Conservation (phyloP, 2,329 filamentous ascomycete genomes). For the Aspergillus hortae region DNA sequence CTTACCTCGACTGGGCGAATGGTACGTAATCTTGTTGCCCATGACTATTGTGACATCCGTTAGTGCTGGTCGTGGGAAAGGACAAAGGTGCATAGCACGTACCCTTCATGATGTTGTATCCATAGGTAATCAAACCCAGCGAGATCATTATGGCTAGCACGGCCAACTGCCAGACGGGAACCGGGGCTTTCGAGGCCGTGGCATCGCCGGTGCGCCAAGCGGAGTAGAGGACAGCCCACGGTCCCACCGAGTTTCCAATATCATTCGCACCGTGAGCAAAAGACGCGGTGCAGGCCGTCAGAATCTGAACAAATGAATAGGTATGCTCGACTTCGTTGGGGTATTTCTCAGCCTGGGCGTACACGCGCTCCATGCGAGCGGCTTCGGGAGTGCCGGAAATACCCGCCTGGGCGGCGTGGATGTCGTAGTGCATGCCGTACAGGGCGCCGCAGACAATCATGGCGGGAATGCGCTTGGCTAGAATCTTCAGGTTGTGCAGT, state of each 20-base stretch:
- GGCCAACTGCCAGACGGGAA: constrained; percentile 73
- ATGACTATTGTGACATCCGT: constrained; percentile 53
- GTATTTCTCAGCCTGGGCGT: constrained; percentile 62
- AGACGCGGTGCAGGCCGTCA: constrained; percentile 51
- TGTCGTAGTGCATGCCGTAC: constrained; percentile 79
- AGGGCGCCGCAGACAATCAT: constrained; percentile 60
- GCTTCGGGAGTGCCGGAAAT: constrained; percentile 70
- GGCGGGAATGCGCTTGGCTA: constrained; percentile 66
- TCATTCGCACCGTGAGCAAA: constrained; percentile 71
- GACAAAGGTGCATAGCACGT: constrained; percentile 21
- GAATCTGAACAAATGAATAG: constrained; percentile 53
- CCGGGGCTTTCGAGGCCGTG: constrained; percentile 59
- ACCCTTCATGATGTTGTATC: constrained; percentile 83
- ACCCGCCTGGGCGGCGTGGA: constrained; percentile 71
- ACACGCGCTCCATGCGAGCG: constrained; percentile 65
- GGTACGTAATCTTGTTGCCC: constrained; percentile 77
- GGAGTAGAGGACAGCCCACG: constrained; percentile 67
- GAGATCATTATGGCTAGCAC: constrained; percentile 63
- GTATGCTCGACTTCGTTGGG: constrained; percentile 66
- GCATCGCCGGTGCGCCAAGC: constrained; percentile 64
- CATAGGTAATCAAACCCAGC: constrained; percentile 68
- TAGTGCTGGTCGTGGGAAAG: constrained; percentile 7
- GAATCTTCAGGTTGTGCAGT: constrained; percentile 62
- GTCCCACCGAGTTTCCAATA: constrained; percentile 67
- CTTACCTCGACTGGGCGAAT: constrained; percentile 51